Percentiles rank a stretch among this genome's conserved stretches.
These are phyloP conservation scores for Solioccasus polychromus DNA, from an alignment of 768 basidiomycete genomes.

Conservation along the genomic window DNA sequence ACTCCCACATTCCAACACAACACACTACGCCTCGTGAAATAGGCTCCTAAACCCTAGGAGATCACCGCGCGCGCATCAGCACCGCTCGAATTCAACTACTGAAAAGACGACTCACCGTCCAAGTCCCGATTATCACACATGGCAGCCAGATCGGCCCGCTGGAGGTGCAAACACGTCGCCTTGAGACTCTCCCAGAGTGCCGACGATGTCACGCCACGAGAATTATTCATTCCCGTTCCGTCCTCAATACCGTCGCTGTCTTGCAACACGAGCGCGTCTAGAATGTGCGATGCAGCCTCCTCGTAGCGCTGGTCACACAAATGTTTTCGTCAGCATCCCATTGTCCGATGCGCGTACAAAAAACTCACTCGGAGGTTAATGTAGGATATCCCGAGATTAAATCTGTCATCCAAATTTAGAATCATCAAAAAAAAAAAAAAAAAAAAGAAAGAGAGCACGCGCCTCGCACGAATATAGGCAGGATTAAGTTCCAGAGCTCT, in stretches of 20 bases:
- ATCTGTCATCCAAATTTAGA: conserved; percentile 44
- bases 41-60: conserved; percentile 15
- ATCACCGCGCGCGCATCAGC: too few relatives aligned
- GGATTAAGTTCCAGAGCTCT: conserved; percentile 86
- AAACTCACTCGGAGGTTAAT: conserved; percentile 77
- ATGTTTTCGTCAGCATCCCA: too few relatives aligned
- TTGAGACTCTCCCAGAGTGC: conserved; percentile 88
- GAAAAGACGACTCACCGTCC: conserved; percentile 43
- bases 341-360: too few relatives aligned
- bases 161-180: conserved; percentile 78
- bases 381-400: conserved; percentile 91
- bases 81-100: too few relatives aligned
- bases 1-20: too few relatives aligned
- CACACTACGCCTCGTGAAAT: conserved; percentile 7
- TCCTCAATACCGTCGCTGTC: conserved; percentile 76
- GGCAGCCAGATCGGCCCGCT: conserved; percentile 70
- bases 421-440: not conserved
- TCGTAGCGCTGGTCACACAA: conserved; percentile 86
- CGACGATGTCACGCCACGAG: conserved; percentile 69
- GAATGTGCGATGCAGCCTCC: conserved; percentile 81
- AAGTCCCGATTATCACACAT: conserved; percentile 74
- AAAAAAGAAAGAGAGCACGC: conserved; percentile 10
- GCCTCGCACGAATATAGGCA: conserved; percentile 87
- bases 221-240: conserved; percentile 40
- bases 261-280: conserved; percentile 88